Base-by-base conservation (phyloP, 164 flowering plant genomes). In the Akebia trifoliata region DNA sequence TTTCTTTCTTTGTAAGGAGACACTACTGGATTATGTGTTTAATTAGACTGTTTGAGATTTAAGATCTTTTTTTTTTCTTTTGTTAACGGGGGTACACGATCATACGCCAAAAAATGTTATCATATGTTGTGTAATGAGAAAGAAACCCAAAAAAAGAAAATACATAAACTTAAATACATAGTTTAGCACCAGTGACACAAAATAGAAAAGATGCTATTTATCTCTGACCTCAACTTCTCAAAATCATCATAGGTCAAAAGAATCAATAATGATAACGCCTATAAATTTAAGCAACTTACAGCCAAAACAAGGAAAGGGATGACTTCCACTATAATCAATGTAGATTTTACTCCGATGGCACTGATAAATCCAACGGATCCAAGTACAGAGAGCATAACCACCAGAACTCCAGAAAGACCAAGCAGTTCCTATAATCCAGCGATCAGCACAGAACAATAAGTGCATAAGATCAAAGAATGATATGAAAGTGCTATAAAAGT, bases 291-390 rank as follows among this genome's bases (percentile, higher is more conserved):
- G 47, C 28, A 63, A 83, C 99, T 90, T 82, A 94, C 99, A 30
- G 99, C 99, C 43, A 94, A 70, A 70, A 94, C 99, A 65, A 94
- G 93, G 62, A 90, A 94, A 31, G 99, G 99, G 58, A 94, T 94
- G 74, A 94, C 99, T 86, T 94, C 99, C 85, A 90, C 83, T 39
- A 94, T 94, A 69, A 94, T 94, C 8, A 94, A 79, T 17, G 99
- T 94, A 48, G 99, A 94, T 72, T 94, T 87, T 40, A 94, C 91
- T 36, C 99, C 99, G 61, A 94, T 67, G 14, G 85, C 90, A 82
- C 99, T 94, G 78, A 90, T 90, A 67, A 90, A 81, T 38, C 99
- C 99, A 39, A 90, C 83, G 51, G 96, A 84, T 47, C 90, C 96
- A 57, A 88, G 82, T 62, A 88, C 90, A 47, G 96, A 85, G 21